Conservation (phyloP, 805 yeast genomes). For the Ogataea henricii region DNA sequence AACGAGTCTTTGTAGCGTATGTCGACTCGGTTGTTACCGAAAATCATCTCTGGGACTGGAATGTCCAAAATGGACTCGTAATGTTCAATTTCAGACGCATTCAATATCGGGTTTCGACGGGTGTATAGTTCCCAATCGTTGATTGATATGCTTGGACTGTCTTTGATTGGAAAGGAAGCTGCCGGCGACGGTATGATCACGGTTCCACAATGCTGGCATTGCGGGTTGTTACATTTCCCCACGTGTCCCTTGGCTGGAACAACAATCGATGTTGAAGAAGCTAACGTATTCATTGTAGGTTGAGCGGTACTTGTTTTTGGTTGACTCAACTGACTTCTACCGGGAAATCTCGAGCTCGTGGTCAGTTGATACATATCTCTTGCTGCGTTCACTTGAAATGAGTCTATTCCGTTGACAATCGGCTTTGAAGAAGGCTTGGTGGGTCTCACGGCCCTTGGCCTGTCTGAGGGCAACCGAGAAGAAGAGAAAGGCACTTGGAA, state of each 20-base stretch:
- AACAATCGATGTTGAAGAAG: slow-evolving; percentile 1
- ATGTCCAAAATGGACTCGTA: slow-evolving; percentile 64
- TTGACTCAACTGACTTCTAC: too few relatives aligned
- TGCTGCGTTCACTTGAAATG: slow-evolving; percentile 60
- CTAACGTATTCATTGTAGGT: background rate
- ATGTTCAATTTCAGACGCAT: slow-evolving; percentile 68
- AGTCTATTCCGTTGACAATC: slow-evolving; percentile 44
- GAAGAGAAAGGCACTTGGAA: background rate
- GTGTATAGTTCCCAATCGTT: slow-evolving; percentile 79
- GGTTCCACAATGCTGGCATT: slow-evolving; percentile 65
- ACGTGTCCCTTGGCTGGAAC: slow-evolving; percentile 26
- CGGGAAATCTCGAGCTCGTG: slow-evolving; percentile 43
- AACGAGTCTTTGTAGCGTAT: slow-evolving; percentile 28
- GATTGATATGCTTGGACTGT: slow-evolving; percentile 68
- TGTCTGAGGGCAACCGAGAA: background rate
- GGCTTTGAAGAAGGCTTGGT: slow-evolving; percentile 8
- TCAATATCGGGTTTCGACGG: slow-evolving; percentile 73
- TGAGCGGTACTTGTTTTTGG: too few relatives aligned
- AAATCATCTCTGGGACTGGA: slow-evolving; percentile 97
- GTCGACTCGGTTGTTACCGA: slow-evolving; percentile 76
- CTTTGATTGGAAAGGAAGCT: slow-evolving; percentile 62
- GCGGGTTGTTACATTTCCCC: slow-evolving; percentile 29
- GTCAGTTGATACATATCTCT: slow-evolving; percentile 60
- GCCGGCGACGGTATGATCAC: slow-evolving; percentile 79
- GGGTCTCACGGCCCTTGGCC: background rate